These are phyloP conservation scores for Amphicarpaea edgeworthii DNA, from an alignment of 306 rosid species.

Conservation along the genomic window DNA sequence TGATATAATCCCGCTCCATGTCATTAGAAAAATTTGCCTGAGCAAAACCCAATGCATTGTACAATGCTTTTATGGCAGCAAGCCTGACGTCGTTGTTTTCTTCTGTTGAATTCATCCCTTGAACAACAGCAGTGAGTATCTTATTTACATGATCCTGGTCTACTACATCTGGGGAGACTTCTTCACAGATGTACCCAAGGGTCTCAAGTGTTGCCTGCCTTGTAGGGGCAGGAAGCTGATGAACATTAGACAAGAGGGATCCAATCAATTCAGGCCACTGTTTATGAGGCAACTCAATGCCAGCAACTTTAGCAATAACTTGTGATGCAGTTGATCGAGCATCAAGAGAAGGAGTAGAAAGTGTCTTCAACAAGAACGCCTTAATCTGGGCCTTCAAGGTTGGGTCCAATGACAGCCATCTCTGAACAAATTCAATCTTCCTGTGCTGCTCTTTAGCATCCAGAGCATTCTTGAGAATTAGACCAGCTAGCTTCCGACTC, in stretches of 20 bases:
- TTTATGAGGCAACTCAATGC: conserved; percentile 89
- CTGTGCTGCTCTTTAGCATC: conserved; percentile 95
- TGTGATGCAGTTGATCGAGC: conserved; percentile 94
- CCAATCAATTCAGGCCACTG: conserved; percentile 93
- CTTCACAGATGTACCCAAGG: conserved; percentile 94
- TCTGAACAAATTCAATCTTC: conserved; percentile 79
- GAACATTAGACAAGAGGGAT: conserved; percentile 71
- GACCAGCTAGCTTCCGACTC: conserved; percentile 83
- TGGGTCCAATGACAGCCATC: conserved; percentile 82
- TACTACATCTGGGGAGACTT: conserved; percentile 78
- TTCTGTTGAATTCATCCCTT: conserved; percentile 84
- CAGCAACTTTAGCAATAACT: conserved; percentile 93
- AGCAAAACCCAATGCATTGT: conserved; percentile 91
- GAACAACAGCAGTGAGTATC: conserved; percentile 88
- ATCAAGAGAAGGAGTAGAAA: conserved; percentile 71
- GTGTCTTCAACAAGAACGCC: conserved; percentile 75
- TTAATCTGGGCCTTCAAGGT: conserved; percentile 75
- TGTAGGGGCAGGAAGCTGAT: conserved; percentile 78
- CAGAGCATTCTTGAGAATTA: conserved; percentile 90
- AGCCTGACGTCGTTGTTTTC: conserved; percentile 77
- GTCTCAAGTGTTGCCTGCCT: conserved; percentile 94
- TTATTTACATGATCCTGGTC: conserved; percentile 84
- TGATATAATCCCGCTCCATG: conserved; percentile 86
- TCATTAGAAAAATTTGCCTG: conserved; percentile 93
- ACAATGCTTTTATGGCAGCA: conserved; percentile 74